phyloP scores from a whole-genome alignment of 108 stramenopile species.

The Discostella pseudostelligera region DNA sequence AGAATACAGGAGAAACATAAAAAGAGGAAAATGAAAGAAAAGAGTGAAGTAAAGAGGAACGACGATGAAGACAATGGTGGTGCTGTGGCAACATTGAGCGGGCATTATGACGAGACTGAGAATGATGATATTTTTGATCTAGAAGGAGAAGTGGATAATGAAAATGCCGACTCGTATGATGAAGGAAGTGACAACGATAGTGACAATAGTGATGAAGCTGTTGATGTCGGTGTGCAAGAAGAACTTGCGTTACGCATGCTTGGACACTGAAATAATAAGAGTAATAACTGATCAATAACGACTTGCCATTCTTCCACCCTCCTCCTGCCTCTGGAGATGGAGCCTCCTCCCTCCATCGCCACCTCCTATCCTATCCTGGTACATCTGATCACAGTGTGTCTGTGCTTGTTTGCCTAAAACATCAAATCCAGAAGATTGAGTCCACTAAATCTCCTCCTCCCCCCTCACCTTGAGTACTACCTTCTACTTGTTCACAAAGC shows the following conservation, averaged over 20 bases:
- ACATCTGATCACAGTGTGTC: too few relatives aligned
- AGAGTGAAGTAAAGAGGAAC: constrained; percentile 37
- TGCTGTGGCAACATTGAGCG: constrained; percentile 32
- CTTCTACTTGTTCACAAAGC: too few relatives aligned
- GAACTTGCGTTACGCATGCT: constrained; percentile 79
- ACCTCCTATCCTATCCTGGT: too few relatives aligned
- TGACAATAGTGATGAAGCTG: constrained; percentile 36
- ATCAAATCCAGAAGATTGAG: too few relatives aligned
- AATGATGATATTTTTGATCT: constrained; percentile 17
- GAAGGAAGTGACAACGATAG: constrained; percentile 17
- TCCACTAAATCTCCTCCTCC: too few relatives aligned
- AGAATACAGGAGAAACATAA: constrained; percentile 79
- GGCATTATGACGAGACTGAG: constrained; percentile 3
- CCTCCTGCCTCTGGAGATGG: too few relatives aligned
- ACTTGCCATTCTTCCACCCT: too few relatives aligned
- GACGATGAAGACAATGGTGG: constrained; percentile 21
- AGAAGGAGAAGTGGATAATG: constrained; percentile 19
- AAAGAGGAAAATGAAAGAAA: constrained; percentile 66
- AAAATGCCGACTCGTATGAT: constrained; percentile 11
- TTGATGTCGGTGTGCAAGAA: constrained; percentile 65
- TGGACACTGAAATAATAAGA: too few relatives aligned
- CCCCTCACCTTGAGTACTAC: too few relatives aligned
- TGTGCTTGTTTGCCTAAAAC: too few relatives aligned
- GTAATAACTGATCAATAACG: too few relatives aligned
- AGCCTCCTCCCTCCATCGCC: too few relatives aligned